These are phyloP conservation scores for Nicotiana rustica DNA, from an alignment of 305 asterid species.

Conservation along the genomic window DNA sequence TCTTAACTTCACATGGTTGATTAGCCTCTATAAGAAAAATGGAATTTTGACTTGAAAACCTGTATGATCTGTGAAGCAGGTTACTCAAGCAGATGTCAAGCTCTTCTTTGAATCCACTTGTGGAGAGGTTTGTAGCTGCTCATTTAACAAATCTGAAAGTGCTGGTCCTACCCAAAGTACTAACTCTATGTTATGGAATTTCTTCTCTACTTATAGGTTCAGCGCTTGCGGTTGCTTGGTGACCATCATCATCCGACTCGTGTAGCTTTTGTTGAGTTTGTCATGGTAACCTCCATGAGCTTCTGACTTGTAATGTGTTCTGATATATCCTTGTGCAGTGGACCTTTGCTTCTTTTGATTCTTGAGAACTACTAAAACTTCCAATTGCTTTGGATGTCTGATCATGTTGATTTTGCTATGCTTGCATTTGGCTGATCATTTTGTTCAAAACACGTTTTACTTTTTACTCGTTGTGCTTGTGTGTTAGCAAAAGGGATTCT, in stretches of 20 bases:
- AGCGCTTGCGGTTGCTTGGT: slow-evolving; percentile 89
- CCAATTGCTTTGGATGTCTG: not conserved
- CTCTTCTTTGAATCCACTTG: slow-evolving; percentile 83
- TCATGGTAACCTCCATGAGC: slow-evolving; percentile 62
- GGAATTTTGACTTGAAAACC: slow-evolving; percentile 35
- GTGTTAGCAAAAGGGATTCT: not conserved
- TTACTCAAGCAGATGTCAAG: slow-evolving; percentile 80
- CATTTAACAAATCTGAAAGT: not conserved
- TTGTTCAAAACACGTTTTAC: not conserved
- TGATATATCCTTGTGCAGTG: slow-evolving; percentile 2
- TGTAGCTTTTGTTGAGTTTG: slow-evolving; percentile 91
- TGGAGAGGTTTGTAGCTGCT: slow-evolving; percentile 76
- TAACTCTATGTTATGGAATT: slow-evolving; percentile 39
- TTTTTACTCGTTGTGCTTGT: not conserved
- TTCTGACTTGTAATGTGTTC: slow-evolving; percentile 30
- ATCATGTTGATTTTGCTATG: not conserved
- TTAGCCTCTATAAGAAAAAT: slow-evolving; percentile 18
- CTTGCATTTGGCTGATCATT: not conserved
- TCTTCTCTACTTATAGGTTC: slow-evolving; percentile 62
- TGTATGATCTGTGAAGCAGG: slow-evolving; percentile 50
- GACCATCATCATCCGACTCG: slow-evolving; percentile 88
- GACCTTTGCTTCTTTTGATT: not conserved
- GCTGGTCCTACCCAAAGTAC: not conserved
- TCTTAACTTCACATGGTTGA: slow-evolving; percentile 1
- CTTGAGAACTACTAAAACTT: not conserved